Conservation (phyloP, 2,329 filamentous ascomycete genomes). For the Colletotrichum sp. region DNA sequence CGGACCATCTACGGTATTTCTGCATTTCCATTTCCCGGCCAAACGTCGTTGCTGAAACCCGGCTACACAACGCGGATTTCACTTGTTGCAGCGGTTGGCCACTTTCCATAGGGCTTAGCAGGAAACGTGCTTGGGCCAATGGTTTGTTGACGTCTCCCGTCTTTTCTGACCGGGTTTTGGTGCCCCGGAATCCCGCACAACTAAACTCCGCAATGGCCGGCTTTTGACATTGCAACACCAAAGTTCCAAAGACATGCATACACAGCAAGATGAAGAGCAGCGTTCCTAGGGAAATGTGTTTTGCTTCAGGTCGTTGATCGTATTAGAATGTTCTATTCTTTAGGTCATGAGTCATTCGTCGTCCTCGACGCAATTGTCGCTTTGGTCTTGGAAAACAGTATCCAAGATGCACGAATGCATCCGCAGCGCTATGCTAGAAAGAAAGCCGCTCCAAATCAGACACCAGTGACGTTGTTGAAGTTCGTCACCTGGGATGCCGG, state of each 20-base stretch:
- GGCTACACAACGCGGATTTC: not conserved
- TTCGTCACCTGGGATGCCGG: not conserved
- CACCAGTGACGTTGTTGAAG: not conserved
- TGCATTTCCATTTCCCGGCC: not conserved
- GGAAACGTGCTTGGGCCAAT: not conserved
- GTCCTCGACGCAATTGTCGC: not conserved
- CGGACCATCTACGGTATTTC: not conserved
- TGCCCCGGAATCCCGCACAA: not conserved
- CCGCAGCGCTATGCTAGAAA: not conserved
- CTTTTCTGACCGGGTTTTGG: not conserved
- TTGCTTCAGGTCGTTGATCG: not conserved
- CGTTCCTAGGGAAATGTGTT: not conserved
- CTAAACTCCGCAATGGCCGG: not conserved
- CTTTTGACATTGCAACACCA: not conserved
- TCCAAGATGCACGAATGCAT: not conserved
- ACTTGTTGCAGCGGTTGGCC: not conserved
- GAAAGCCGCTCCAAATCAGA: not conserved
- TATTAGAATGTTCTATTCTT: not conserved
- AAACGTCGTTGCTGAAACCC: not conserved
- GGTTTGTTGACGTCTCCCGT: not conserved
- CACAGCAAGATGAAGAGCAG: too few species aligned
- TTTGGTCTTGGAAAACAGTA: not conserved
- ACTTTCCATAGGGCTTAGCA: not conserved
- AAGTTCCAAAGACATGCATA: not conserved
- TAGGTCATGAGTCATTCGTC: constrained; percentile 8